Percentiles rank a stretch among this genome's conserved stretches.
phyloP scores from a whole-genome alignment of 257 asterid species.

The Cynanchum wilfordii region DNA sequence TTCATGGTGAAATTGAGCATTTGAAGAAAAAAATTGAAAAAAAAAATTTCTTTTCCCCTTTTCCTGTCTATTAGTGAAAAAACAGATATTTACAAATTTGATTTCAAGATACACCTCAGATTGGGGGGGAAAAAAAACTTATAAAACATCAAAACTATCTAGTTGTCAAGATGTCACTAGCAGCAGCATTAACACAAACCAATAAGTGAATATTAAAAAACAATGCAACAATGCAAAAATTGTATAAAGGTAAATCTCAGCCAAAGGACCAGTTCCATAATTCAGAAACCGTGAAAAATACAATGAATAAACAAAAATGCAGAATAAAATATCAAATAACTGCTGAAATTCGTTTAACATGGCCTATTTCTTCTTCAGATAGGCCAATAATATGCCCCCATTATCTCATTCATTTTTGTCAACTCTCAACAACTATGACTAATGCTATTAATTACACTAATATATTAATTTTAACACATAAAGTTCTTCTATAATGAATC shows the following conservation, averaged over 20 bases:
- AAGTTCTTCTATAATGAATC: neutral
- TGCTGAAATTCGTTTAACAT: neutral
- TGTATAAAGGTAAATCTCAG: neutral
- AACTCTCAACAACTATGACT: neutral
- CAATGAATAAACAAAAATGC: neutral
- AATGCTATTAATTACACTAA: neutral
- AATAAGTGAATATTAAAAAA: neutral
- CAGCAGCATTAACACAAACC: constrained; percentile 1
- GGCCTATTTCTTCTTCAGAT: neutral
- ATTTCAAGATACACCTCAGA: neutral
- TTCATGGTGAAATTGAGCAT: too few relatives aligned
- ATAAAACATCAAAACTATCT: neutral
- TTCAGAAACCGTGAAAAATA: neutral
- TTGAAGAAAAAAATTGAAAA: too few relatives aligned
- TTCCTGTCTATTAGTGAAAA: neutral
- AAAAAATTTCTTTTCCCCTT: neutral
- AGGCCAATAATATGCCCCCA: neutral
- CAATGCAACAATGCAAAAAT: neutral
- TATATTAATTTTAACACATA: neutral
- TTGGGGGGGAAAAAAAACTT: neutral
- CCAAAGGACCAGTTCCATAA: neutral
- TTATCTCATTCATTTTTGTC: too few relatives aligned
- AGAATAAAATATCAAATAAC: neutral
- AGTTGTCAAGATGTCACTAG: neutral
- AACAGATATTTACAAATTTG: neutral